Evolutionary conservation across 2,329 filamentous ascomycete genomes (phyloP).

Genomic region (Ramichloridium luteum): DNA sequence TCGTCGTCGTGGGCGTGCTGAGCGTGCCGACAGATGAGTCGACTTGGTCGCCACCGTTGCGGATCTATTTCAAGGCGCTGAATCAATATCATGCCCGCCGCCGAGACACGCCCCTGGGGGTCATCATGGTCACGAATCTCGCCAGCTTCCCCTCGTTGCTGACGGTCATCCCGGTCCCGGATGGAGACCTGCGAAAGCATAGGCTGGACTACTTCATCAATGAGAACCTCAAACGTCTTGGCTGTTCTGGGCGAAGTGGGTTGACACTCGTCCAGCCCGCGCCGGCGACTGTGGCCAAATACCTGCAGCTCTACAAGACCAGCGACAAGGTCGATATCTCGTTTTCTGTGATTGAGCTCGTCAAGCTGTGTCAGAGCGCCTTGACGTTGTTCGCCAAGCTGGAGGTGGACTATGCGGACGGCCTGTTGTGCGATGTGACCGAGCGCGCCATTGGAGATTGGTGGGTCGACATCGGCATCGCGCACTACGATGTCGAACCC

Average conservation of each 20-base stretch:
- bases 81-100: slow-evolving; percentile 74
- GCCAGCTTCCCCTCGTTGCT: slow-evolving; percentile 83
- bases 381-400: slow-evolving; percentile 79
- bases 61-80: slow-evolving; percentile 75
- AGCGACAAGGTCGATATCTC: slow-evolving; percentile 70
- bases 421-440: slow-evolving; percentile 82
- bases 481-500: slow-evolving; percentile 86
- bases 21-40: slow-evolving; percentile 69
- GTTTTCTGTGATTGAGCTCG: slow-evolving; percentile 70
- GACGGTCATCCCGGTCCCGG: slow-evolving; percentile 81
- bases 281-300: slow-evolving; percentile 76
- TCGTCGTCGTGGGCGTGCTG: slow-evolving; percentile 66
- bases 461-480: slow-evolving; percentile 89
- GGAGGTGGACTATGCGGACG: slow-evolving; percentile 80
- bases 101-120: slow-evolving; percentile 70
- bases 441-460: slow-evolving; percentile 84
- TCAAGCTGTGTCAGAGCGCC: slow-evolving; percentile 83
- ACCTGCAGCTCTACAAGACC: slow-evolving; percentile 78
- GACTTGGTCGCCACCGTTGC: slow-evolving; percentile 66
- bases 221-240: slow-evolving; percentile 81
- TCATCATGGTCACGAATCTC: slow-evolving; percentile 86
- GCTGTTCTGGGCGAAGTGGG: slow-evolving; percentile 80
- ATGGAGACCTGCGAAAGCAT: slow-evolving; percentile 70
- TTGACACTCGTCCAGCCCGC: slow-evolving; percentile 69
- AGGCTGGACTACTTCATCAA: slow-evolving; percentile 83